Percentiles rank a stretch among this genome's conserved stretches.
Conservation (phyloP, 148 eudicot genomes). For the Bassia scoparia region DNA sequence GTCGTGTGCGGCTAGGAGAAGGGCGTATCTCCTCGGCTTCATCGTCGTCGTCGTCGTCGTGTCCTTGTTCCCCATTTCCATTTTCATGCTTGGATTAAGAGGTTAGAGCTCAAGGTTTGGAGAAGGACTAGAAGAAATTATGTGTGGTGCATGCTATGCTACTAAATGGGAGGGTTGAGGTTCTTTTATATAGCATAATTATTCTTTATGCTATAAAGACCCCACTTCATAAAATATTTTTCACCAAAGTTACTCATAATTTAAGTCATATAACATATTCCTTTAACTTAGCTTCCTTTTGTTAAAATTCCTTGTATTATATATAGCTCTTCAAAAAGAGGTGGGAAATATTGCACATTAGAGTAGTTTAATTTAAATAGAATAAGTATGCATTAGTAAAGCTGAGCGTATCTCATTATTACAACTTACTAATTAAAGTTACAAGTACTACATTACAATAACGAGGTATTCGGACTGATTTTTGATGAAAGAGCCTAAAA, state of each 20-base stretch:
- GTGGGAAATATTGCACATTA: too few relatives aligned
- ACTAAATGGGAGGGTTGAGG: not conserved
- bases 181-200: not conserved
- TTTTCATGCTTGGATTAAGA: not conserved
- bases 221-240: not conserved
- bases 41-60: not conserved
- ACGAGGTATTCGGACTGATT: too few relatives aligned
- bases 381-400: too few relatives aligned
- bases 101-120: not conserved
- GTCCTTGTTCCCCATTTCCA: not conserved
- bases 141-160: not conserved
- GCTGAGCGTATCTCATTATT: too few relatives aligned
- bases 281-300: not conserved
- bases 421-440: too few relatives aligned
- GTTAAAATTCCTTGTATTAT: too few relatives aligned
- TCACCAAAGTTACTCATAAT: too few relatives aligned
- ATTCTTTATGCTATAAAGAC: not conserved
- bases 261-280: not conserved
- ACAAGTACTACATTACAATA: too few relatives aligned
- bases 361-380: too few relatives aligned
- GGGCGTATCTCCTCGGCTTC: constrained; percentile 35
- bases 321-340: too few relatives aligned
- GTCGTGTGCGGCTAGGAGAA: constrained; percentile 56
- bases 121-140: not conserved
- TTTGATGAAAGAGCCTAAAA: too few relatives aligned